A percentile compares a stretch with the other conserved stretches of the same genome.
Conservation (phyloP, 805 yeast genomes). For the Suhomyces sp. region DNA sequence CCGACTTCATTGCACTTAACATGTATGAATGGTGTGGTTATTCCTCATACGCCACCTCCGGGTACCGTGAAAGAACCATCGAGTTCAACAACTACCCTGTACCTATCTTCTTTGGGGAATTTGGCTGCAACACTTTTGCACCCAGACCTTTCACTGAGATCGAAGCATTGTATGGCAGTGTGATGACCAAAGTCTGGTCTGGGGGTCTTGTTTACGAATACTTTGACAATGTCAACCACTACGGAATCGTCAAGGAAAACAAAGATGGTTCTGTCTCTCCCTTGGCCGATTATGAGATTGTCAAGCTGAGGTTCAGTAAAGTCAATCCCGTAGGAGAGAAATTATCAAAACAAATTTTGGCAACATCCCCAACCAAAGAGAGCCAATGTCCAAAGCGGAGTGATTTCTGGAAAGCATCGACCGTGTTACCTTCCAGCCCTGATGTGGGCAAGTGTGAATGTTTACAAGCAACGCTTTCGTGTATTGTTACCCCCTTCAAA, state of each 20-base stretch:
- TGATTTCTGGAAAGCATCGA: conserved; percentile 20
- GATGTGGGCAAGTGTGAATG: conserved; percentile 45
- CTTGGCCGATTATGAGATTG: conserved; percentile 30
- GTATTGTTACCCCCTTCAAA: conserved; percentile 31
- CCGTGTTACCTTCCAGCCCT: conserved; percentile 40
- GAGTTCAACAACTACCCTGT: conserved; percentile 31
- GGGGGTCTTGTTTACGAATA: conserved; percentile 41
- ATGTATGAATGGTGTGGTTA: conserved; percentile 46
- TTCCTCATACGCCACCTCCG: conserved; percentile 35
- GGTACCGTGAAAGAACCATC: conserved; percentile 34
- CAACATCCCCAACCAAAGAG: neutral
- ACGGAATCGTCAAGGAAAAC: conserved; percentile 34
- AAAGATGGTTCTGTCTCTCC: conserved; percentile 25
- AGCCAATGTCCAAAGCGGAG: conserved; percentile 5
- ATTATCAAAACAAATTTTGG: neutral
- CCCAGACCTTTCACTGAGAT: conserved; percentile 43
- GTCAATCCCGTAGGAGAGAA: conserved; percentile 20
- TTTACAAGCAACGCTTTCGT: conserved; percentile 38
- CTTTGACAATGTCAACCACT: conserved; percentile 34
- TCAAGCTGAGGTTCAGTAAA: conserved; percentile 22
- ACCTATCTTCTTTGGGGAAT: conserved; percentile 41
- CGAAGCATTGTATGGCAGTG: conserved; percentile 32
- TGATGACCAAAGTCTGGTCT: conserved; percentile 38
- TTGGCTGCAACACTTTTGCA: conserved; percentile 35
- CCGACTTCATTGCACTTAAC: conserved; percentile 37